Evolutionary conservation across 106 monocot genomes (phyloP).

Genomic region (Phalaenopsis aphrodite): DNA sequence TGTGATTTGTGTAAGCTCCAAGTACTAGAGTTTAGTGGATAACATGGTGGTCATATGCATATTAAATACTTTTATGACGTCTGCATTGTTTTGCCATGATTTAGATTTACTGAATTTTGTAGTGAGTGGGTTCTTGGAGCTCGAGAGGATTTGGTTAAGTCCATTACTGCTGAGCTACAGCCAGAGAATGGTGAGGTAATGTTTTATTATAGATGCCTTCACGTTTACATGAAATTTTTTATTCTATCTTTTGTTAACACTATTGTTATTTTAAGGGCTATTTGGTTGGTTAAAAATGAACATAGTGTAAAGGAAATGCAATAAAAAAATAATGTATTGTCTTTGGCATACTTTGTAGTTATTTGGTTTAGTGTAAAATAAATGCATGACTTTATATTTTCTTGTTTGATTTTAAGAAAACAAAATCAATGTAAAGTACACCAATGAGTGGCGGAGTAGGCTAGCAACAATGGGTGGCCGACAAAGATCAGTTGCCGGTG

Average conservation of each 20-base stretch:
- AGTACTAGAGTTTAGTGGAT: not conserved
- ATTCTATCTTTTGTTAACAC: not conserved
- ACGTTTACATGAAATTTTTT: not conserved
- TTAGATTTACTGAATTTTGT: constrained; percentile 23
- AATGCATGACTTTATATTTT: too few species aligned
- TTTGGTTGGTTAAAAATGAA: too few species aligned
- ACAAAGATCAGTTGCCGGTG: too few species aligned
- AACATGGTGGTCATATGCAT: not conserved
- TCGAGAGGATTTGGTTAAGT: constrained; percentile 83
- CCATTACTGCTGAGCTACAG: constrained; percentile 62
- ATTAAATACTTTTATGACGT: not conserved
- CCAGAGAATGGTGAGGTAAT: constrained; percentile 86
- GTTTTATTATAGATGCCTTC: constrained; percentile 1
- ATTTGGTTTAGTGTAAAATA: too few species aligned
- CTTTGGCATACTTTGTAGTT: too few species aligned
- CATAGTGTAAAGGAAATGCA: too few species aligned
- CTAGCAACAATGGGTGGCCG: too few species aligned
- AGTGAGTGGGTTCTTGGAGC: constrained; percentile 97
- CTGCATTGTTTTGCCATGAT: not conserved
- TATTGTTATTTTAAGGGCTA: too few species aligned
- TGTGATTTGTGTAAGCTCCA: not conserved
- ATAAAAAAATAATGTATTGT: too few species aligned
- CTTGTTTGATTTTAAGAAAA: too few species aligned
- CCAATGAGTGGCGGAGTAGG: too few species aligned
- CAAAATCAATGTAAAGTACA: too few species aligned